phyloP scores from a whole-genome alignment of 129 eudicot species.

The Calendula officinalis region DNA sequence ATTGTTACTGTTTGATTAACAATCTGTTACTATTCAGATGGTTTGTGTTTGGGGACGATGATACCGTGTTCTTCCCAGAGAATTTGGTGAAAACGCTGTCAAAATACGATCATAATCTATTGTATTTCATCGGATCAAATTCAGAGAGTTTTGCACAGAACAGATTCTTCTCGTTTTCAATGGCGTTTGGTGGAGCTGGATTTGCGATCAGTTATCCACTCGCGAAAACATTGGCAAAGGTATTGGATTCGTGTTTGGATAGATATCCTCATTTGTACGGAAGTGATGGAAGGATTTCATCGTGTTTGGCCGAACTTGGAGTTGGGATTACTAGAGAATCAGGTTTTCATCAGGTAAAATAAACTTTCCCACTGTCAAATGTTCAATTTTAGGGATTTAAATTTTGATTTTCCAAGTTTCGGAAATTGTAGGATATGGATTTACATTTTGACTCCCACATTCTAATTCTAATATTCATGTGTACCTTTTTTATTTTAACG shows the following conservation, averaged over 20 bases:
- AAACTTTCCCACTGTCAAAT: constrained; percentile 7
- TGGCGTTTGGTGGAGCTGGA: constrained; percentile 95
- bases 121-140: constrained; percentile 70
- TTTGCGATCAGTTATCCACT: constrained; percentile 85
- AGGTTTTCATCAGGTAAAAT: constrained; percentile 94
- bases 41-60: constrained; percentile 90
- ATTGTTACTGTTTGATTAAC: not conserved
- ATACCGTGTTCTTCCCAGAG: constrained; percentile 69
- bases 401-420: too few species aligned
- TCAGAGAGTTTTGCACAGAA: constrained; percentile 68
- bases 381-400: too few species aligned
- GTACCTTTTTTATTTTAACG: too few species aligned
- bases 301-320: constrained; percentile 87
- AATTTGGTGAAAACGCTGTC: constrained; percentile 71
- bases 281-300: constrained; percentile 72
- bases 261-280: constrained; percentile 83
- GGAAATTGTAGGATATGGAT: too few species aligned
- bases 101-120: constrained; percentile 65
- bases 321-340: constrained; percentile 62
- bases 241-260: constrained; percentile 75
- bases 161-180: constrained; percentile 48
- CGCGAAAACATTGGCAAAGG: constrained; percentile 70
- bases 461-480: too few species aligned
- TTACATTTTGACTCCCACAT: too few species aligned
- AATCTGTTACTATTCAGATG: constrained; percentile 33